Base-by-base conservation (phyloP, 352 stramenopile species). In the Pythium sukuiense region DNA sequence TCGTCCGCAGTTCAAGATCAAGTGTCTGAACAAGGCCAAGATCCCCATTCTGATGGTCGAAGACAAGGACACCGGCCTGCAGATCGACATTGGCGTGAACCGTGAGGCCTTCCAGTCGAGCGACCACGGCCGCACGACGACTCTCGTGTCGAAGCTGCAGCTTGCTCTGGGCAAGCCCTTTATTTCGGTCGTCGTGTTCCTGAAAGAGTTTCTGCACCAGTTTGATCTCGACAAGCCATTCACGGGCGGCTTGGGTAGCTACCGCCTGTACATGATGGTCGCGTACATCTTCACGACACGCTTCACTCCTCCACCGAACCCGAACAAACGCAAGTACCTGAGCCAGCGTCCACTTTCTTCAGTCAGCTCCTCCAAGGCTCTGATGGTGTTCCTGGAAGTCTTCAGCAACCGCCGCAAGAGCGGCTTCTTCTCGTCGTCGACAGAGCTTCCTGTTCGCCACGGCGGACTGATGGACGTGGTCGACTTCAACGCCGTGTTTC, bases 261-360 rank as follows among this genome's bases (percentile, higher is more conserved):
- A 87, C 61, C 79, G 86, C 2, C 67, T 94, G 20, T 94, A 94
- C 52, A 79, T 92, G 65, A 92, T 94, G 83, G 80, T 92, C 24
- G 83, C 82, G 9, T 85, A 76, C 53, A 72, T 94, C 14, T 84
- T 91, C 63, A 69, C 61, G 9, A 59, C 53, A 13, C 59, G 55
- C 29, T 73, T 80, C 8, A 46, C 66, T 14, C 58, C 66, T 14
- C 58, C 20, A 11, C 27, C 63, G 45, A 66, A 56, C 27, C n/a
- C 35, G 13, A 68, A 55, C 24, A 55, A 72, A 6, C 30, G n/a
- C 16, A 41, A 49, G 27, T 18, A 60, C 33, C n/a, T n/a, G 32
- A 20, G 37, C 11, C 39, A 61, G 32, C 32, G 8, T 35, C 32
- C 32, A 9, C 32, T 9, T 35, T 35, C 32, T 5, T 35, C 61